Evolutionary conservation across 179 eudicot species (phyloP), one percentile per base, ranked within the genome.

Genomic region (Beta corolliflora): DNA sequence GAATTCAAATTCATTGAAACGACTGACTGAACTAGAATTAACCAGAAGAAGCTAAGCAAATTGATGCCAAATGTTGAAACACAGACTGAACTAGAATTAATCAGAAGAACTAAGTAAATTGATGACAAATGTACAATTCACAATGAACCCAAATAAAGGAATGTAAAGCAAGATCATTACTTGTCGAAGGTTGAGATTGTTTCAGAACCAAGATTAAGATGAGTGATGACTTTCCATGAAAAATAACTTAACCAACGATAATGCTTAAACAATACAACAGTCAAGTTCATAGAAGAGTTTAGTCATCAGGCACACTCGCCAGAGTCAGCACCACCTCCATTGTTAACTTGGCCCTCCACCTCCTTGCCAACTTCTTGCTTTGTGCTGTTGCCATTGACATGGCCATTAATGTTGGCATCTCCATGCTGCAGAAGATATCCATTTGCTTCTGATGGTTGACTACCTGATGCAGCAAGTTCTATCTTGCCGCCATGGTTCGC

Each of bases 351-450:
- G 44, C 18, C 64, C 29, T 29, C 73, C 19, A 54, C 53, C 75
- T 54, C 83, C 48, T 45, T 75, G 63, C 71, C 69, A 45, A 55
- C 83, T 11, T 61, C 80, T n/a, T 25, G 77, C 60, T 41, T 25
- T n/a, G 12, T 7, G 77, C 71, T 70, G 72, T 61, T 50, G 50
- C 77, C 63, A n/a, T 50, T 36, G 65, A 44, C 19, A 21, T 41
- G 81, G 56, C 58, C 65, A 15, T 77, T 63, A 18, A 8, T n/a
- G 52, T 41, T 66, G n/a, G 31, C 71, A 21, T 65, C 23, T 65
- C 71, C 71, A 12, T 55, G 67, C 77, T 73, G 59, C 31, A n/a
- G 21, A 56, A 4, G 8, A 21, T 67, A 14, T 52, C 79, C 79
- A 31, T 77, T 78, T 70, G 71, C 76, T 60, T 58, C 80, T 14